These are phyloP conservation scores for Thymus mandschuricus DNA, from an alignment of 257 asterid species.

Conservation along the genomic window DNA sequence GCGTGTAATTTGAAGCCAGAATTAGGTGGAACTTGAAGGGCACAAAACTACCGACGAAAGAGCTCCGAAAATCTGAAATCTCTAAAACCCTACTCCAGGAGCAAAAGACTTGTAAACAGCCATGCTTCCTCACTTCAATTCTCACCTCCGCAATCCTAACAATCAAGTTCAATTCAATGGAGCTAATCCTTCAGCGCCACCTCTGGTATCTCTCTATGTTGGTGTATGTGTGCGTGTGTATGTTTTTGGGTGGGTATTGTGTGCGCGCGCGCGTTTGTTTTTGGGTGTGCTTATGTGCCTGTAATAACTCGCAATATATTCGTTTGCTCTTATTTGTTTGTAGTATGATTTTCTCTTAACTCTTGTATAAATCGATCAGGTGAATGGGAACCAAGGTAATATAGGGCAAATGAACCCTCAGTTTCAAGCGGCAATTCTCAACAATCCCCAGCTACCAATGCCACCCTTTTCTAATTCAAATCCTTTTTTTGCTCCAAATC, in stretches of 20 bases:
- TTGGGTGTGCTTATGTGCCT: neutral
- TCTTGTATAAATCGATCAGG: constrained; percentile 43
- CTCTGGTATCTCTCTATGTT: constrained; percentile 37
- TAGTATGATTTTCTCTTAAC: neutral
- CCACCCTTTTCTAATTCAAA: constrained; percentile 47
- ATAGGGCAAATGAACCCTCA: constrained; percentile 52
- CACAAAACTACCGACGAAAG: neutral
- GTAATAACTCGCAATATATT: neutral
- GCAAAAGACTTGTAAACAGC: neutral
- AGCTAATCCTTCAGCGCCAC: constrained; percentile 39
- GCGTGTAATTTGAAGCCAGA: too few relatives aligned
- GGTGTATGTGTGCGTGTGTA: neutral
- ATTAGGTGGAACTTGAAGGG: too few relatives aligned
- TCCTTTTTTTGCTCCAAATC: constrained; percentile 46
- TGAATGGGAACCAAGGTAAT: constrained; percentile 48
- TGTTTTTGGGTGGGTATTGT: too few relatives aligned
- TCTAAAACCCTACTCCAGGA: constrained; percentile 40
- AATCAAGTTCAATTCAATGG: constrained; percentile 49
- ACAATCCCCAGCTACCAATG: constrained; percentile 50
- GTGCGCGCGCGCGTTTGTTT: too few relatives aligned
- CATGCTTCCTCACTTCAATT: constrained; percentile 53
- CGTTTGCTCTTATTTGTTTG: neutral
- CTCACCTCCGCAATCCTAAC: constrained; percentile 39
- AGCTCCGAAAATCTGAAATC: constrained; percentile 26
- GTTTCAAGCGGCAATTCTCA: constrained; percentile 46